Conservation (phyloP, 805 yeast species). For the Starmerella floricola region DNA sequence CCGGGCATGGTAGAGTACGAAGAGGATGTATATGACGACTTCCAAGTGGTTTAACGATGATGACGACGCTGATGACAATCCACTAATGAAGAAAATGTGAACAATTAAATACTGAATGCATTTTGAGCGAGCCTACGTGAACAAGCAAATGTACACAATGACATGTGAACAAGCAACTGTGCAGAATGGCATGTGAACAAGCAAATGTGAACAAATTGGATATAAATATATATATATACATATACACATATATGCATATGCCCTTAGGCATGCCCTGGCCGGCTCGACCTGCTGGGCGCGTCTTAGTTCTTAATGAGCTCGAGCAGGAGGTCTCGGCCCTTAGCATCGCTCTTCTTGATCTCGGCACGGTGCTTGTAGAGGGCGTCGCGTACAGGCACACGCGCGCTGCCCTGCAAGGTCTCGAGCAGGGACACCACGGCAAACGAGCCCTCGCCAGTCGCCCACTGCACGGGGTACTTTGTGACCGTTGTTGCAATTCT, state of each 20-base stretch:
- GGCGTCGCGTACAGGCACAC: conserved; percentile 38
- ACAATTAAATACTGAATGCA: not conserved
- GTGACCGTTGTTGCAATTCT: conserved; percentile 40
- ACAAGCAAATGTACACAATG: not conserved
- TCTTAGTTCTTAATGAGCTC: conserved; percentile 18
- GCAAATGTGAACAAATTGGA: not conserved
- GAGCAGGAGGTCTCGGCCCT: conserved; percentile 29
- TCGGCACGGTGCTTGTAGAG: conserved; percentile 33
- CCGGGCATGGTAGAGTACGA: conserved; percentile 11
- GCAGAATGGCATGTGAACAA: too few relatives aligned
- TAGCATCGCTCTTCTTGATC: conserved; percentile 24
- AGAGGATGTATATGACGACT: conserved; percentile 16
- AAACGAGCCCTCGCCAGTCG: conserved; percentile 60
- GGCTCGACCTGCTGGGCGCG: too few relatives aligned
- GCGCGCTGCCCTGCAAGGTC: conserved; percentile 36
- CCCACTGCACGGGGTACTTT: conserved; percentile 52
- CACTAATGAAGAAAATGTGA: not conserved
- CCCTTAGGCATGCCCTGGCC: too few relatives aligned
- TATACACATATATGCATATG: not conserved
- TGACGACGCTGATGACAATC: not conserved
- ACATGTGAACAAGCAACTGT: not conserved
- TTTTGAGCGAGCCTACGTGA: not conserved
- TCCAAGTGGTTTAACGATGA: conserved; percentile 8
- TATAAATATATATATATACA: not conserved
- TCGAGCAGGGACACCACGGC: conserved; percentile 73